phyloP scores from a whole-genome alignment of 306 rosid species.

The Datisca glomerata region DNA sequence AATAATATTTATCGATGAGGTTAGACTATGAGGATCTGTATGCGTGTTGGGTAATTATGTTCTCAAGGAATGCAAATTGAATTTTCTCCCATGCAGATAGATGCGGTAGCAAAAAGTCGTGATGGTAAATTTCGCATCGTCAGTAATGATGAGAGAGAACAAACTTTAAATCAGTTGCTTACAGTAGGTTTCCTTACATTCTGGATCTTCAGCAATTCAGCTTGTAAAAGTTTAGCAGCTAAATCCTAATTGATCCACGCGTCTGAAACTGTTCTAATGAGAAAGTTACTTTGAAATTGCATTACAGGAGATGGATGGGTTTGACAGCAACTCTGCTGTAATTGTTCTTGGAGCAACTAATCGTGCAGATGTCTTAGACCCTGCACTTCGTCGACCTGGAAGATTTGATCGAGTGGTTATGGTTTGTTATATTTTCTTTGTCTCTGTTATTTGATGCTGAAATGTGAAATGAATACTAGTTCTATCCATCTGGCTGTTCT shows the following conservation, averaged over 20 bases:
- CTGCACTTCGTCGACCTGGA: slow-evolving; percentile 98
- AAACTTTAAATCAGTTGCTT: slow-evolving; percentile 95
- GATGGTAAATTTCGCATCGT: slow-evolving; percentile 94
- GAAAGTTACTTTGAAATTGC: slow-evolving; percentile 10
- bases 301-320: slow-evolving; percentile 98
- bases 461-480: not conserved
- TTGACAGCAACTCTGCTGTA: slow-evolving; percentile 94
- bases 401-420: slow-evolving; percentile 94
- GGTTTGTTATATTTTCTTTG: slow-evolving; percentile 33
- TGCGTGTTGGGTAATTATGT: slow-evolving; percentile 8
- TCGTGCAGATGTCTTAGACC: slow-evolving; percentile 84
- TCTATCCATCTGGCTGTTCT: slow-evolving; percentile 1
- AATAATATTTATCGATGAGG: slow-evolving; percentile 93
- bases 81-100: slow-evolving; percentile 54
- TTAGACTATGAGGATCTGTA: slow-evolving; percentile 16
- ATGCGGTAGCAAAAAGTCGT: slow-evolving; percentile 98
- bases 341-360: slow-evolving; percentile 97
- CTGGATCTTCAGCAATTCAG: slow-evolving; percentile 10
- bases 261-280: too few relatives aligned
- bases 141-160: slow-evolving; percentile 97
- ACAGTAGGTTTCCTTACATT: slow-evolving; percentile 47
- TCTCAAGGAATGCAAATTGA: too few relatives aligned
- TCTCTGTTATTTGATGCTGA: slow-evolving; percentile 11
- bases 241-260: too few relatives aligned
- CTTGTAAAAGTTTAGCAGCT: slow-evolving; percentile 8